Conservation (phyloP, 495 filamentous ascomycete species). For the Rostrohypoxylon terebratum region DNA sequence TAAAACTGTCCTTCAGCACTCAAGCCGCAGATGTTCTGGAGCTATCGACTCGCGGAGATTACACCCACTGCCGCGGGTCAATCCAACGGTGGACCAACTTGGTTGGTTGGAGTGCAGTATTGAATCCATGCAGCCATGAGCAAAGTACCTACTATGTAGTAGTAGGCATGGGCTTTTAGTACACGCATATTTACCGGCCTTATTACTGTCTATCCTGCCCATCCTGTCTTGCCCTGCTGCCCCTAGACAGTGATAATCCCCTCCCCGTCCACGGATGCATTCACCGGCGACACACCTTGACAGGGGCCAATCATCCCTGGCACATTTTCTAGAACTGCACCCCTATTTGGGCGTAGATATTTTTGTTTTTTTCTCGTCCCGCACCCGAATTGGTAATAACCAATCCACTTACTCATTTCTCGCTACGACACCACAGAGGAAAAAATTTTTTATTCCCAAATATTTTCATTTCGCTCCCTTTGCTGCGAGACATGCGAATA, state of each 20-base stretch:
- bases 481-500: constrained; percentile 32
- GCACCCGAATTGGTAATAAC: constrained; percentile 33
- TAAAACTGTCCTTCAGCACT: constrained; percentile 35
- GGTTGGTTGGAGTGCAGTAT: constrained; percentile 27
- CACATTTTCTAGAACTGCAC: constrained; percentile 51
- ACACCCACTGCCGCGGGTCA: constrained; percentile 52
- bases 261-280: constrained; percentile 40
- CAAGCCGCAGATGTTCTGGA: constrained; percentile 53
- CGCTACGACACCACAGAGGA: constrained; percentile 50
- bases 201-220: constrained; percentile 22
- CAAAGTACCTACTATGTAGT: constrained; percentile 5
- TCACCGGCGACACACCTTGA: constrained; percentile 53
- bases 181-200: constrained; percentile 18
- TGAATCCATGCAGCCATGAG: constrained; percentile 46
- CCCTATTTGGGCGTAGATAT: constrained; percentile 42
- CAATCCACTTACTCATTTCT: constrained; percentile 50
- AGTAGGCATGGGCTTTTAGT: constrained; percentile 16
- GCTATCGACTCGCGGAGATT: constrained; percentile 48
- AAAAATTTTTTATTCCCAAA: constrained; percentile 52
- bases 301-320: constrained; percentile 36
- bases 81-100: constrained; percentile 47
- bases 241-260: constrained; percentile 30
- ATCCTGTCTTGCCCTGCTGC: constrained; percentile 5
- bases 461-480: constrained; percentile 50
- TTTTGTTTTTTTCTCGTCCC: constrained; percentile 43